Conservation (phyloP, 2,329 filamentous ascomycete genomes). For the Fusarium albidum region DNA sequence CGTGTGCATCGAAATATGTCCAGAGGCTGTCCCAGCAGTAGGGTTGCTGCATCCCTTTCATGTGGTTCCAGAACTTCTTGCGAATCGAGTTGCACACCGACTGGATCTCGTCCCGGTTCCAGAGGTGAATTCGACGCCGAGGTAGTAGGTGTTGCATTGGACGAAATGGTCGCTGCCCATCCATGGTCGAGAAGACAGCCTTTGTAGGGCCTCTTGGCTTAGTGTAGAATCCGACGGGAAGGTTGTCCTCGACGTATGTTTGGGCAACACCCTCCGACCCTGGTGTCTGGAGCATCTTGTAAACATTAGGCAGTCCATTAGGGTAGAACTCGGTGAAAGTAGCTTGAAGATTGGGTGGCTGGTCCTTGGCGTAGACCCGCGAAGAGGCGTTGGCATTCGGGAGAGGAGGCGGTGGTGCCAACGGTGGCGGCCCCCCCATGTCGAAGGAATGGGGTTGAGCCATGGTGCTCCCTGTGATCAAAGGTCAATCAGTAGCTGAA, state of each 20-base stretch:
- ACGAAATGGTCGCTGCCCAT: slow-evolving; percentile 43
- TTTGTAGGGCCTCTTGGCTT: slow-evolving; percentile 40
- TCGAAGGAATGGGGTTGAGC: slow-evolving; percentile 9
- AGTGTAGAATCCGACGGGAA: slow-evolving; percentile 49
- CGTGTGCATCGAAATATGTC: slow-evolving; percentile 56
- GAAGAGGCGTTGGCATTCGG: slow-evolving; percentile 24
- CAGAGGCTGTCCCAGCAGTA: slow-evolving; percentile 53
- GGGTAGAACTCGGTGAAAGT: slow-evolving; percentile 46
- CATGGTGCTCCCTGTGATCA: slow-evolving; percentile 25
- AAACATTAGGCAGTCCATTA: slow-evolving; percentile 45
- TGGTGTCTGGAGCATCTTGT: slow-evolving; percentile 44
- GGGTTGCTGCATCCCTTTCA: slow-evolving; percentile 46
- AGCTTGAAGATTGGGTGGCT: slow-evolving; percentile 35
- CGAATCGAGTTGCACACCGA: slow-evolving; percentile 50
- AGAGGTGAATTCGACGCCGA: slow-evolving; percentile 45
- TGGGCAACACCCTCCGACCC: slow-evolving; percentile 36
- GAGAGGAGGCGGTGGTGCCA: slow-evolving; percentile 23
- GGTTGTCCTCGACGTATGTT: slow-evolving; percentile 47
- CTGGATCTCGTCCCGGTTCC: slow-evolving; percentile 51
- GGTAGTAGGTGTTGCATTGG: slow-evolving; percentile 40
- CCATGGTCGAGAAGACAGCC: slow-evolving; percentile 52
- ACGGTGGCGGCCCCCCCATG: slow-evolving; percentile 13
- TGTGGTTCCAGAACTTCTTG: slow-evolving; percentile 44
- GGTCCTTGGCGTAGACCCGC: slow-evolving; percentile 35
- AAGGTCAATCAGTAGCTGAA: slow-evolving; percentile 26